Conservation (phyloP, 208 protist species). For the Wallacemonas collosoma region DNA sequence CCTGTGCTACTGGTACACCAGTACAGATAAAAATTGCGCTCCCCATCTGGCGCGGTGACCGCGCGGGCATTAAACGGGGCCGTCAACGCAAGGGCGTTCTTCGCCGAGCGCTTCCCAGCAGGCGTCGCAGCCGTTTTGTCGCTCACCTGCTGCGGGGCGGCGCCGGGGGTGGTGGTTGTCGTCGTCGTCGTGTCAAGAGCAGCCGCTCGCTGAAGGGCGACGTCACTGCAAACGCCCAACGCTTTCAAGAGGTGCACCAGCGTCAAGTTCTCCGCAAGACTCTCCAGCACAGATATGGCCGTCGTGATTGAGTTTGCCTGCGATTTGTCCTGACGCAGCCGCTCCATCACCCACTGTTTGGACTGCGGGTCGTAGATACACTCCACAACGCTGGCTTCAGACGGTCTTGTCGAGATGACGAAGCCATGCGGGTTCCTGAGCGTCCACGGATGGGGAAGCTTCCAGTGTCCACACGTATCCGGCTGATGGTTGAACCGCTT, state of each 20-base stretch:
- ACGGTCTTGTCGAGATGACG: conserved; percentile 30
- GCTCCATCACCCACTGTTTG: conserved; percentile 63
- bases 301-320: conserved; percentile 84
- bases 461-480: conserved; percentile 59
- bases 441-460: conserved; percentile 43
- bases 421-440: conserved; percentile 55
- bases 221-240: conserved; percentile 13
- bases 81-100: conserved; percentile 16
- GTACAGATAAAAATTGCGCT: conserved; percentile 37
- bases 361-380: conserved; percentile 48
- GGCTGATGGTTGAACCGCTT: conserved; percentile 60
- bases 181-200: not conserved
- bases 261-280: conserved; percentile 64
- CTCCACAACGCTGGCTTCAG: conserved; percentile 38
- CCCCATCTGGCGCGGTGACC: conserved; percentile 11
- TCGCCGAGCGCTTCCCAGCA: not conserved
- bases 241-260: conserved; percentile 40
- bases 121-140: not conserved
- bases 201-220: not conserved
- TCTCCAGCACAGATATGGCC: conserved; percentile 79
- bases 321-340: conserved; percentile 60
- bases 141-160: conserved; percentile 6
- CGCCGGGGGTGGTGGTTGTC: not conserved
- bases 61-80: conserved; percentile 66
- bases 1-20: conserved; percentile 47